Conservation (phyloP, 768 basidiomycete species). For the Neoboletus subvelutipes region DNA sequence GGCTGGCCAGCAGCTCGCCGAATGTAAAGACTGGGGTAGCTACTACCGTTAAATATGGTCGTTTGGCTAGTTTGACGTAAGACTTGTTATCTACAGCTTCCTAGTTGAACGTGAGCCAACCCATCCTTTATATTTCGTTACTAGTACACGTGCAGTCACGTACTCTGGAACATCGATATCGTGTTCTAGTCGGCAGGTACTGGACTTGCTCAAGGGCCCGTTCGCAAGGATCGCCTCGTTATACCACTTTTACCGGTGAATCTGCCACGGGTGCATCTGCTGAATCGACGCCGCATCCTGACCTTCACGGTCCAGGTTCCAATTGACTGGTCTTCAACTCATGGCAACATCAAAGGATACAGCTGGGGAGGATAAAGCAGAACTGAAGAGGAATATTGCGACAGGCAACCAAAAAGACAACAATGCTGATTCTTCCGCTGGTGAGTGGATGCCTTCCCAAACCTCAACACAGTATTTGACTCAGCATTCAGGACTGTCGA, state of each 20-base stretch:
- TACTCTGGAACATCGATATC: neutral
- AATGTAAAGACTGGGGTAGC: too few relatives aligned
- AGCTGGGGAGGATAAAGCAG: conserved; percentile 44
- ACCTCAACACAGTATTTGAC: neutral
- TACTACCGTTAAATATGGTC: too few relatives aligned
- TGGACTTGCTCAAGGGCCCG: neutral
- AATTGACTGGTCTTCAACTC: neutral
- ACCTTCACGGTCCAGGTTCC: neutral
- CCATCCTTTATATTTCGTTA: neutral
- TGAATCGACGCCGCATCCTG: neutral
- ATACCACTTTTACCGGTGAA: neutral
- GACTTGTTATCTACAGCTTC: too few relatives aligned
- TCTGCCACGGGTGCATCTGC: neutral
- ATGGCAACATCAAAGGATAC: conserved; percentile 19
- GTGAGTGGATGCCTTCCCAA: conserved; percentile 15
- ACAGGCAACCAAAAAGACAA: conserved; percentile 34
- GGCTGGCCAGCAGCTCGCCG: too few relatives aligned
- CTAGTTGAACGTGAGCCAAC: too few relatives aligned
- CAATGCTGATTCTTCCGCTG: conserved; percentile 18
- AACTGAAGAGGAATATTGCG: conserved; percentile 52
- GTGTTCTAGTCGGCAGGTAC: too few relatives aligned
- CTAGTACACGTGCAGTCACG: neutral
- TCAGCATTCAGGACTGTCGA: conserved; percentile 64
- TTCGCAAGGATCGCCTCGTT: neutral
- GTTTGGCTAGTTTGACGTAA: too few relatives aligned